These are phyloP conservation scores for Dryas octopetala DNA, from an alignment of 306 rosid genomes.

Conservation along the genomic window DNA sequence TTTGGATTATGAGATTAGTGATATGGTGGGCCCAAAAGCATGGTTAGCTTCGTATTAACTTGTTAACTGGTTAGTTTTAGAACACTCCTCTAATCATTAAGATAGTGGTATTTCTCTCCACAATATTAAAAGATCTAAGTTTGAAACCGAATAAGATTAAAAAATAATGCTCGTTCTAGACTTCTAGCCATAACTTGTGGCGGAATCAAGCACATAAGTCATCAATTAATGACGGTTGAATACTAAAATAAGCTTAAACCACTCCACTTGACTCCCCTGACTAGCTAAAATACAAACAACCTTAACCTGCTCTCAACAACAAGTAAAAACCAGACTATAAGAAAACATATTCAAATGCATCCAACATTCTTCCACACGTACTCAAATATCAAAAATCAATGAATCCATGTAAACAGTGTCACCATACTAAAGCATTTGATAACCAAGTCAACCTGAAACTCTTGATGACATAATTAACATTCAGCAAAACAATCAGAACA, in stretches of 20 bases:
- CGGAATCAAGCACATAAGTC: too few relatives aligned
- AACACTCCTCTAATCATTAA: too few relatives aligned
- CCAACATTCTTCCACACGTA: constrained; percentile 1
- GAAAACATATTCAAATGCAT: neutral
- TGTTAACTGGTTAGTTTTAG: too few relatives aligned
- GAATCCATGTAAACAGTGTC: neutral
- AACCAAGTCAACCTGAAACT: neutral
- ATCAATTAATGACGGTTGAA: neutral
- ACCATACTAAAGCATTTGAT: neutral
- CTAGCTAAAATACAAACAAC: neutral
- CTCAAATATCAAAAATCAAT: neutral
- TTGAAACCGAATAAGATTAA: too few relatives aligned
- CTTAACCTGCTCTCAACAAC: constrained; percentile 10
- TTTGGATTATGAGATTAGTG: too few relatives aligned
- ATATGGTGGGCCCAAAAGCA: too few relatives aligned
- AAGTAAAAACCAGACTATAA: neutral
- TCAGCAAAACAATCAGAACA: neutral
- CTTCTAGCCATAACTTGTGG: too few relatives aligned
- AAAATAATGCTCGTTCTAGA: too few relatives aligned
- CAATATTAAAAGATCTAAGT: too few relatives aligned
- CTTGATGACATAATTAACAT: neutral
- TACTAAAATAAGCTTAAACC: neutral
- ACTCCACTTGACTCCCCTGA: constrained; percentile 10
- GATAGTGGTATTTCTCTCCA: too few relatives aligned
- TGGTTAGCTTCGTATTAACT: too few relatives aligned